These are phyloP conservation scores for Rhizopus microsporus DNA, from an alignment of 371 early-diverging fungal genomes.

Conservation along the genomic window DNA sequence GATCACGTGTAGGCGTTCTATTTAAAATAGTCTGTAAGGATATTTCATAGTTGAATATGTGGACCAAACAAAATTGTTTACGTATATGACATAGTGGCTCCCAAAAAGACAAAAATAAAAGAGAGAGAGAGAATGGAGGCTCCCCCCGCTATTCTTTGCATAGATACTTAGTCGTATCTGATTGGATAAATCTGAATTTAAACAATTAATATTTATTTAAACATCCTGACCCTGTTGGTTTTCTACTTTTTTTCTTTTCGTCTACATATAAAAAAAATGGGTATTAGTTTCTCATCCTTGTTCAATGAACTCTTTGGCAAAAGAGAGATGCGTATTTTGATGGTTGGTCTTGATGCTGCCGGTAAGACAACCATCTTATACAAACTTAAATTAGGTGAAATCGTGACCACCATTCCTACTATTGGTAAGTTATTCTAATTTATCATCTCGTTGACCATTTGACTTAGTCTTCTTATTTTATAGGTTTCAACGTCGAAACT, in stretches of 20 bases:
- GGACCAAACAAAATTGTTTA: slow-evolving; percentile 21
- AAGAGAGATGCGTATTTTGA: slow-evolving; percentile 95
- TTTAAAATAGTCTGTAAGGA: neutral
- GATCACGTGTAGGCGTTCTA: slow-evolving; percentile 21
- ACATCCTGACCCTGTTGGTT: neutral
- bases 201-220: neutral
- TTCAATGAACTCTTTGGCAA: slow-evolving; percentile 65
- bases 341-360: slow-evolving; percentile 97
- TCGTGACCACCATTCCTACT: slow-evolving; percentile 96
- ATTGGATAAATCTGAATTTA: slow-evolving; percentile 4
- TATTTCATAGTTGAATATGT: neutral
- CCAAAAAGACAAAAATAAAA: neutral
- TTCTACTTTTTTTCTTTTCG: slow-evolving; percentile 1
- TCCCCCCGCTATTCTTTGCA: neutral
- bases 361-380: slow-evolving; percentile 99
- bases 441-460: slow-evolving; percentile 6
- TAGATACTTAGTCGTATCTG: slow-evolving; percentile 5
- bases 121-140: neutral
- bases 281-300: slow-evolving; percentile 48
- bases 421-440: slow-evolving; percentile 42
- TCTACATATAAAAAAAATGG: slow-evolving; percentile 31
- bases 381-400: slow-evolving; percentile 85
- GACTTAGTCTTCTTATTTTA: slow-evolving; percentile 12
- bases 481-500: slow-evolving; percentile 92
- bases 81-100: slow-evolving; percentile 16